These are phyloP conservation scores for Pelargonium australe DNA, from an alignment of 441 rosid species.

Conservation along the genomic window DNA sequence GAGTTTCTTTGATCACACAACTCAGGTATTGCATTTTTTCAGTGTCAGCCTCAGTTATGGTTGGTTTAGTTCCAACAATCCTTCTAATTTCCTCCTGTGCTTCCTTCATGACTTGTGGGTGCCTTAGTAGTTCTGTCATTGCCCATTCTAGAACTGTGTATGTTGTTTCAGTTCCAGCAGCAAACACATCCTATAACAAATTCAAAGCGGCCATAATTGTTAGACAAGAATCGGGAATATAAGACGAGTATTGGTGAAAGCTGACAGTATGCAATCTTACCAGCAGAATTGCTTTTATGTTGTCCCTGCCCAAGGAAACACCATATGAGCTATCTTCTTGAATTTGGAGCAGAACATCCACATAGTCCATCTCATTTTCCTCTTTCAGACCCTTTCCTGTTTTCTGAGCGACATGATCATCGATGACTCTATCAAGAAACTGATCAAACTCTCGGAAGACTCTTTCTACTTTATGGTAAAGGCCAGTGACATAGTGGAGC, in stretches of 20 bases:
- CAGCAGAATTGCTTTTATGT: constrained; percentile 41
- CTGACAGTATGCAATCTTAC: constrained; percentile 15
- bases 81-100: constrained; percentile 6
- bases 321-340: constrained; percentile 24
- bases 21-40: constrained; percentile 3
- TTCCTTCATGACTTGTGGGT: constrained; percentile 21
- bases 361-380: constrained; percentile 23
- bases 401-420: constrained; percentile 14
- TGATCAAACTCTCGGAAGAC: constrained; percentile 21
- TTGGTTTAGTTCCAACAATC: background rate
- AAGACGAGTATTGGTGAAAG: too few relatives aligned
- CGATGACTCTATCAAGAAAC: constrained; percentile 24
- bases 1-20: constrained; percentile 13
- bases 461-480: constrained; percentile 16
- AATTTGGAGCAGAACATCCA: constrained; percentile 32
- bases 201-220: too few relatives aligned
- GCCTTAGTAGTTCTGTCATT: constrained; percentile 30
- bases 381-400: background rate
- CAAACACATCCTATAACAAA: constrained; percentile 23
- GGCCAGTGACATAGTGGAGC: constrained; percentile 18
- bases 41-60: constrained; percentile 1
- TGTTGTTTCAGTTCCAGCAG: constrained; percentile 28
- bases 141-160: constrained; percentile 28
- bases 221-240: too few relatives aligned
- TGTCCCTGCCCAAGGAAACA: constrained; percentile 22